Conservation (phyloP, 179 eudicot species). For the Gypsophila paniculata region DNA sequence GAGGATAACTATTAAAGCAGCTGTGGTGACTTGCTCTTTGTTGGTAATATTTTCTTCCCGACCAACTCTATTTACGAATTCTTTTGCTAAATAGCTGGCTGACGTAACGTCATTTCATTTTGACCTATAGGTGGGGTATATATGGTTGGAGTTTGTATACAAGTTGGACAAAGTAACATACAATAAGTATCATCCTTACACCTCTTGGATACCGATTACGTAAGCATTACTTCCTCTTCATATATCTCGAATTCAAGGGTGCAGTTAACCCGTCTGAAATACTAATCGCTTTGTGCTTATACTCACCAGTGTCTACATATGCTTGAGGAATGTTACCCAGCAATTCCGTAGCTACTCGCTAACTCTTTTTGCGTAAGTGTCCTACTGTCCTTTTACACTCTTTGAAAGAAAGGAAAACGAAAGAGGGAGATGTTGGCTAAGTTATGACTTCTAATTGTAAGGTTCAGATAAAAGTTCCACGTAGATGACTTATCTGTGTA, state of each 20-base stretch:
- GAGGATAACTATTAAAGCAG: constrained; percentile 53
- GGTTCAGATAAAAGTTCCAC: background rate
- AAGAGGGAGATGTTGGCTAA: background rate
- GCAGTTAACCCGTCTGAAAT: background rate
- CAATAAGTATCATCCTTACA: constrained; percentile 88
- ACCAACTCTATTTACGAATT: constrained; percentile 9
- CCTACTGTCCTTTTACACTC: constrained; percentile 32
- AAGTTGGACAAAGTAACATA: constrained; percentile 82
- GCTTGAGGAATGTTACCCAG: constrained; percentile 88
- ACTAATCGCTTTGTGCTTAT: constrained; percentile 20
- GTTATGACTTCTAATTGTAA: background rate
- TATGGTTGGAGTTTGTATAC: constrained; percentile 83
- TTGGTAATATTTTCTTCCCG: constrained; percentile 37
- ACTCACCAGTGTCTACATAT: constrained; percentile 69
- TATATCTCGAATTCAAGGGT: constrained; percentile 1
- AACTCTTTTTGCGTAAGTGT: constrained; percentile 90
- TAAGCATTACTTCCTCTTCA: constrained; percentile 32
- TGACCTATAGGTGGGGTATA: constrained; percentile 61
- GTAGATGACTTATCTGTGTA: background rate
- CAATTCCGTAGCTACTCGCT: constrained; percentile 68
- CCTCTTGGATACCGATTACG: constrained; percentile 99
- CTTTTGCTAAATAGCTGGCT: constrained; percentile 15
- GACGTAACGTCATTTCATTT: constrained; percentile 11
- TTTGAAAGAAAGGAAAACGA: background rate
- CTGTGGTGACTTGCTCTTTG: constrained; percentile 43